Conservation (phyloP, 306 rosid species). For the Sicyos baderoa region DNA sequence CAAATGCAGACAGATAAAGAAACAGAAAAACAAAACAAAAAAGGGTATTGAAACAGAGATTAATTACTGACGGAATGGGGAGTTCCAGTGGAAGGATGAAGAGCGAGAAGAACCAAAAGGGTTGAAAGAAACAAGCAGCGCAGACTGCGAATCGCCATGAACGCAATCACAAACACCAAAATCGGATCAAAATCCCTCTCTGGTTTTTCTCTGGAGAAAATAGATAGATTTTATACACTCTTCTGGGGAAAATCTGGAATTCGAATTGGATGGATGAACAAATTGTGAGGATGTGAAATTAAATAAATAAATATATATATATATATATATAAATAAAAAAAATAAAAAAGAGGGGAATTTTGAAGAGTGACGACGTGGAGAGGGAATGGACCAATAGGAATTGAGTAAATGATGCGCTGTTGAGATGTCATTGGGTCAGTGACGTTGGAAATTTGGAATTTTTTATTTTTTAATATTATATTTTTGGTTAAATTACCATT, state of each 20-base stretch:
- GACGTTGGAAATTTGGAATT: background rate
- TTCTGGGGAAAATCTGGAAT: background rate
- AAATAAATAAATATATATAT: too few relatives aligned
- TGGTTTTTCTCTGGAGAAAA: background rate
- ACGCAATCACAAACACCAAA: background rate
- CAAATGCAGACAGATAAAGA: background rate
- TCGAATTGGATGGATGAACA: background rate
- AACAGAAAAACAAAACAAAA: too few relatives aligned
- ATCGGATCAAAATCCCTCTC: background rate
- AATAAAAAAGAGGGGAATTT: background rate
- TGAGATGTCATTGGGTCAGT: background rate
- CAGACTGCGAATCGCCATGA: constrained; percentile 21
- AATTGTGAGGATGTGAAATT: background rate
- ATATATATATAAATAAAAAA: too few relatives aligned
- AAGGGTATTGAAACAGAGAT: background rate
- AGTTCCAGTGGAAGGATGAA: constrained; percentile 22
- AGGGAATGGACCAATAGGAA: background rate
- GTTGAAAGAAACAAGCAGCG: background rate
- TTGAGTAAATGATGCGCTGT: background rate
- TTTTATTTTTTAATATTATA: too few relatives aligned
- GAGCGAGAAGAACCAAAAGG: constrained; percentile 16
- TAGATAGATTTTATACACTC: too few relatives aligned
- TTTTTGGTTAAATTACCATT: too few relatives aligned
- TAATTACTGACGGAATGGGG: constrained; percentile 35
- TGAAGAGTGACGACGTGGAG: background rate